Evolutionary conservation across 2,329 filamentous ascomycete genomes (phyloP).

Genomic region (Cytospora piceicola): DNA sequence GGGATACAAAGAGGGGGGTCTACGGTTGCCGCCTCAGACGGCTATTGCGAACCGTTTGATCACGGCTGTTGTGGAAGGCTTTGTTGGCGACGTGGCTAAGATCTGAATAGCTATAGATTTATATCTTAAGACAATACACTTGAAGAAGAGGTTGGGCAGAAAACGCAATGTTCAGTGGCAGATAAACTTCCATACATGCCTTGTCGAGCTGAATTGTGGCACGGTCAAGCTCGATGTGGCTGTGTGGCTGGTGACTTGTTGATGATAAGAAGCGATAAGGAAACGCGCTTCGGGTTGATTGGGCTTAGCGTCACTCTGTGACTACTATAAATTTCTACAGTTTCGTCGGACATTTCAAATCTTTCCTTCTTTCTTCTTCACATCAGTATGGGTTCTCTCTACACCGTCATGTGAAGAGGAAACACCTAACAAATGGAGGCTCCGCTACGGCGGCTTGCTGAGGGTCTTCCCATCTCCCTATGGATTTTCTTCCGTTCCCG

Average conservation of each 20-base stretch:
- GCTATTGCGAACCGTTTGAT: slow-evolving; percentile 94
- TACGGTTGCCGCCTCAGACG: slow-evolving; percentile 81
- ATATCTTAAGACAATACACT: background rate
- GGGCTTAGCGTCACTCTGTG: slow-evolving; percentile 3
- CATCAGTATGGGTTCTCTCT: slow-evolving; percentile 51
- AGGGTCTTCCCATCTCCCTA: slow-evolving; percentile 51
- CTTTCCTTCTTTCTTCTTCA: slow-evolving; percentile 41
- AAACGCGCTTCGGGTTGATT: background rate
- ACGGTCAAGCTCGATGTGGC: background rate
- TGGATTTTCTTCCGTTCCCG: slow-evolving; percentile 61
- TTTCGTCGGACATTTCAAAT: background rate
- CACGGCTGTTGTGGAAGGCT: slow-evolving; percentile 76
- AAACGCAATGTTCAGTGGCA: too few relatives aligned
- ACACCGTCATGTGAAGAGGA: slow-evolving; percentile 56
- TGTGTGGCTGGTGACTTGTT: background rate
- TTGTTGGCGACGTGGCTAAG: slow-evolving; percentile 60
- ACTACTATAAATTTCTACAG: slow-evolving; percentile 20
- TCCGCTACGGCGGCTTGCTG: slow-evolving; percentile 60
- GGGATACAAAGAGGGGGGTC: slow-evolving; percentile 73
- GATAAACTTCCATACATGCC: background rate
- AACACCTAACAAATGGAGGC: slow-evolving; percentile 49
- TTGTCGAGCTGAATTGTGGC: background rate
- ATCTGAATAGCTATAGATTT: slow-evolving; percentile 43
- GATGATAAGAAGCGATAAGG: slow-evolving; percentile 18
- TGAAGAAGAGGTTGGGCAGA: slow-evolving; percentile 8